Evolutionary conservation across 2,329 filamentous ascomycete genomes (phyloP).

Genomic region (Hypomyces rosellus): DNA sequence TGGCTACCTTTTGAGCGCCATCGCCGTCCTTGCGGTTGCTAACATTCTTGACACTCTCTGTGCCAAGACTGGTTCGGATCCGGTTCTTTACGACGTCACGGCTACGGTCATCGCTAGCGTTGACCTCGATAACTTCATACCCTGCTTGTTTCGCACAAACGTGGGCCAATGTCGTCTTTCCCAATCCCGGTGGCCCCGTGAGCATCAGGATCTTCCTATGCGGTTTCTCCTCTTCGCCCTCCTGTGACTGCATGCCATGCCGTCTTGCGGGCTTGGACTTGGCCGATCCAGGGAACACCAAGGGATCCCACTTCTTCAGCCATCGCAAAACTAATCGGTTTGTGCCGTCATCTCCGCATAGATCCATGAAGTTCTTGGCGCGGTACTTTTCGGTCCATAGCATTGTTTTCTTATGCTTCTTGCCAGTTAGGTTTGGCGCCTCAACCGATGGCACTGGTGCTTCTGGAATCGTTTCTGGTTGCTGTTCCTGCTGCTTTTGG

Average conservation of each 20-base stretch:
- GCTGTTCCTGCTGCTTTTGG: constrained; percentile 10
- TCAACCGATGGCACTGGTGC: constrained; percentile 40
- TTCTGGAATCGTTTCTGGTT: constrained; percentile 17
- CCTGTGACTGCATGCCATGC: constrained; percentile 32
- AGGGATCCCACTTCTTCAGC: constrained; percentile 88
- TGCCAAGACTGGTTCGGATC: constrained; percentile 86
- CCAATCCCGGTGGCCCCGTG: constrained; percentile 85
- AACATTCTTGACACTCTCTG: constrained; percentile 82
- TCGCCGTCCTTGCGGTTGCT: constrained; percentile 53
- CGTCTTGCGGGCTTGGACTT: constrained; percentile 50
- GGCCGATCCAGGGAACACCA: constrained; percentile 77
- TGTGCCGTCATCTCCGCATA: constrained; percentile 90
- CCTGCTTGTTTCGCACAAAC: constrained; percentile 93
- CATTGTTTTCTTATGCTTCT: constrained; percentile 45
- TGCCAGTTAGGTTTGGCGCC: constrained; percentile 19
- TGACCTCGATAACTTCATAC: constrained; percentile 95
- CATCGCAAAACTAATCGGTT: constrained; percentile 86
- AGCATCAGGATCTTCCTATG: constrained; percentile 86
- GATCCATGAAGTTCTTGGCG: constrained; percentile 82
- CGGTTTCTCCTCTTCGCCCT: constrained; percentile 61
- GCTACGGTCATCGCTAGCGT: constrained; percentile 93
- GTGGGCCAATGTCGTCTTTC: constrained; percentile 93
- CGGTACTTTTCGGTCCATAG: constrained; percentile 98
- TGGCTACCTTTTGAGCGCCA: constrained; percentile 61
- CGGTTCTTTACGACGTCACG: constrained; percentile 82